Evolutionary conservation across 495 filamentous ascomycete species (phyloP).

Genomic region (Hypomontagnella submonticulosa): DNA sequence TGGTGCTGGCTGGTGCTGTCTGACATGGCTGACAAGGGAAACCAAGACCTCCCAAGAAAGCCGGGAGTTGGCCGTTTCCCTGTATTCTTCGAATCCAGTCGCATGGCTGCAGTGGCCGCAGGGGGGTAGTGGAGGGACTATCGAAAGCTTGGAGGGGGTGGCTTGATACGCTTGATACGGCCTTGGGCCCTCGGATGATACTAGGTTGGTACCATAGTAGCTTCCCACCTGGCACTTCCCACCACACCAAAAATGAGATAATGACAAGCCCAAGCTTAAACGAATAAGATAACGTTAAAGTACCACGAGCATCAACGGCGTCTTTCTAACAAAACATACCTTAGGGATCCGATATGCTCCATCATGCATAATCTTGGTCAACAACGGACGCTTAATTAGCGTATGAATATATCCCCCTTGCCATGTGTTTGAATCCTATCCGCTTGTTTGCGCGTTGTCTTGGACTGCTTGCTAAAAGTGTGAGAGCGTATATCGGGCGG

Average conservation of each 20-base stretch:
- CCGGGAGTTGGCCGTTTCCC: conserved; percentile 29
- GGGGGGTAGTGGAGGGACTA: conserved; percentile 10
- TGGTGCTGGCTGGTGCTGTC: conserved; percentile 11
- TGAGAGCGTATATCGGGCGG: conserved; percentile 16
- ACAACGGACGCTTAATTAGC: conserved; percentile 16
- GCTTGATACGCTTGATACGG: conserved; percentile 10
- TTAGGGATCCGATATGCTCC: conserved; percentile 16
- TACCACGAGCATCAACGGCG: conserved; percentile 52
- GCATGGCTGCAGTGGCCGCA: conserved; percentile 11
- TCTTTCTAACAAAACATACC: conserved; percentile 32
- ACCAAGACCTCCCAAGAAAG: conserved; percentile 10
- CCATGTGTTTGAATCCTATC: conserved; percentile 17
- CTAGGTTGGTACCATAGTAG: conserved; percentile 1
- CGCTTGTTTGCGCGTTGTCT: conserved; percentile 16
- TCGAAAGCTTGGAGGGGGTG: conserved; percentile 33
- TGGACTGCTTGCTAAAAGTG: conserved; percentile 5
- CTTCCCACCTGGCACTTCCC: conserved; percentile 27
- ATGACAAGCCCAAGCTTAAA: conserved; percentile 33
- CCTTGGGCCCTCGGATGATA: conserved; percentile 13
- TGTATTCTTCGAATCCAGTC: conserved; percentile 33
- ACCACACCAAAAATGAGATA: conserved; percentile 21
- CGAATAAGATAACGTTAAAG: conserved; percentile 56
- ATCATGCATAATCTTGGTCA: conserved; percentile 23
- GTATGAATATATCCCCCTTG: not conserved
- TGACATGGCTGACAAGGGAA: conserved; percentile 36